Conservation (phyloP, 1,284 basidiomycete species). For the Porogramme epimiltina region DNA sequence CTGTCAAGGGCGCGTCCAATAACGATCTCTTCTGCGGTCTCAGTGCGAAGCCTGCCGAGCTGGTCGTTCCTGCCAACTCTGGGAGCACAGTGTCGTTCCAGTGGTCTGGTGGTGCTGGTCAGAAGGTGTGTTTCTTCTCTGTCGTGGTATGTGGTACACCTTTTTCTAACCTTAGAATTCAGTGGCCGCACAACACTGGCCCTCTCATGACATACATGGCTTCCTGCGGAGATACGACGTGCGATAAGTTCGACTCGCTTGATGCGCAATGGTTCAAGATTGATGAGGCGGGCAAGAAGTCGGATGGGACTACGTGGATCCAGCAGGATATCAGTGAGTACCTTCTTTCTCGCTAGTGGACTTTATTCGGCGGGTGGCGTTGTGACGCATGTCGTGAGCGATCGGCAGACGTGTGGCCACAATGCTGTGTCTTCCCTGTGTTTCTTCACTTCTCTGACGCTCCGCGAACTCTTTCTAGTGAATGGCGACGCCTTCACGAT, state of each 20-base stretch:
- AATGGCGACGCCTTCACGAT: conserved; percentile 43
- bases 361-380: too few relatives aligned
- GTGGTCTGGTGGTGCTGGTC: conserved; percentile 54
- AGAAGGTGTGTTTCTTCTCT: conserved; percentile 41
- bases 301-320: conserved; percentile 43
- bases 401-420: conserved; percentile 8
- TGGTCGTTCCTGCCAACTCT: conserved; percentile 61
- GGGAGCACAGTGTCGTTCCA: conserved; percentile 60
- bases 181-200: conserved; percentile 77
- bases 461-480: conserved; percentile 29
- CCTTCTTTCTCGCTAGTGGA: conserved; percentile 19
- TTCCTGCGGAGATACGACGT: conserved; percentile 55
- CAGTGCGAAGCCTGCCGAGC: conserved; percentile 50
- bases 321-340: conserved; percentile 40
- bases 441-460: conserved; percentile 40
- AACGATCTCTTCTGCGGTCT: conserved; percentile 64
- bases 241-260: conserved; percentile 59
- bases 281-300: conserved; percentile 43
- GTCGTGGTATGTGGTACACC: conserved; percentile 1
- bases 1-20: conserved; percentile 66
- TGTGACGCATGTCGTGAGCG: too few relatives aligned
- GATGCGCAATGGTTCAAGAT: conserved; percentile 75
- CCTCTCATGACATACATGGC: conserved; percentile 76
- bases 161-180: neutral
- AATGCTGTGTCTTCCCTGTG: neutral